Conservation (phyloP, 495 filamentous ascomycete species). For the Trichoderma parareesei region DNA sequence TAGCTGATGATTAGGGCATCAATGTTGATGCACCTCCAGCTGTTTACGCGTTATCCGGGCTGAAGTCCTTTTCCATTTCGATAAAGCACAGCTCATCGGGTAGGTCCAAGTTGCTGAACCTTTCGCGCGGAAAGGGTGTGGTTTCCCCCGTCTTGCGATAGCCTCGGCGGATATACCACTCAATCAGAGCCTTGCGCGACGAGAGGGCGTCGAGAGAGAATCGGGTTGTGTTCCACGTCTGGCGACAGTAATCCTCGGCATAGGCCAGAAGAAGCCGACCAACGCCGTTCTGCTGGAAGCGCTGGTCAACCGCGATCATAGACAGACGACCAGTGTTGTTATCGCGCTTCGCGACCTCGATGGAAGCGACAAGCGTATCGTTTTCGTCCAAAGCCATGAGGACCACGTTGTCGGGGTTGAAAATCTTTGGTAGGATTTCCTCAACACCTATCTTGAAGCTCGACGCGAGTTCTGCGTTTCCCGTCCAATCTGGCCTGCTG, state of each 20-base stretch:
- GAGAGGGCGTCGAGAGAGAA: slow-evolving; percentile 27
- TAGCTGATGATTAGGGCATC: not conserved
- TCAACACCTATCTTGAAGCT: slow-evolving; percentile 14
- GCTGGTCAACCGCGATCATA: slow-evolving; percentile 26
- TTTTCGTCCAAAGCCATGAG: slow-evolving; percentile 20
- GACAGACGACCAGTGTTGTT: slow-evolving; percentile 21
- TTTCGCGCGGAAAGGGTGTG: slow-evolving; percentile 23
- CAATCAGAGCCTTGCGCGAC: slow-evolving; percentile 26
- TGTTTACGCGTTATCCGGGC: not conserved
- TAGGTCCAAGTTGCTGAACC: slow-evolving; percentile 18
- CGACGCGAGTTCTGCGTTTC: slow-evolving; percentile 7
- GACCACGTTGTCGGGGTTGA: slow-evolving; percentile 24
- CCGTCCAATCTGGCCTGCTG: slow-evolving; percentile 10
- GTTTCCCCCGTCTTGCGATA: slow-evolving; percentile 27
- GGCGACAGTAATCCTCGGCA: slow-evolving; percentile 27
- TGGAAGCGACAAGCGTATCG: slow-evolving; percentile 21
- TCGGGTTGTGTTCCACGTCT: slow-evolving; percentile 20
- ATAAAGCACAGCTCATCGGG: slow-evolving; percentile 29
- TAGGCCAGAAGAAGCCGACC: slow-evolving; percentile 28
- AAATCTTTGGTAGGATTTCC: slow-evolving; percentile 24
- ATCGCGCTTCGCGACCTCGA: slow-evolving; percentile 18
- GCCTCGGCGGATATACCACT: slow-evolving; percentile 32
- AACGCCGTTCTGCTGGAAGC: slow-evolving; percentile 23
- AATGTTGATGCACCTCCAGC: not conserved
- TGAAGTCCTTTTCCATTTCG: slow-evolving; percentile 17